phyloP scores from a whole-genome alignment of 2,329 filamentous ascomycete species.

The Penicillium sp. region DNA sequence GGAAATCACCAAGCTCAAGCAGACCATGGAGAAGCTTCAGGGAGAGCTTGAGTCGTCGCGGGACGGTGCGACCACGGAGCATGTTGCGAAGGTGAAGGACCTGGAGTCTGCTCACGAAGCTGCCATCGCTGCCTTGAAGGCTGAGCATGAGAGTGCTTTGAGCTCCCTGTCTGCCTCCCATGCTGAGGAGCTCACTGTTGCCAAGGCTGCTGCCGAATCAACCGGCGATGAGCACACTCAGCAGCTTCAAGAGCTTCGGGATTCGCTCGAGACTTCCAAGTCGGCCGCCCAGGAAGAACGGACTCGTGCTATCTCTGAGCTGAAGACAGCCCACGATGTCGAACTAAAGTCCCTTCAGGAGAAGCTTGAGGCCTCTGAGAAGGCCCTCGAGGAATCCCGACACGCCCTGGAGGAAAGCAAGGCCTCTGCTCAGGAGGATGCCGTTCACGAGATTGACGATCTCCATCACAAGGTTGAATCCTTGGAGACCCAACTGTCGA shows the following conservation, averaged over 20 bases:
- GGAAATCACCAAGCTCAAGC: slow-evolving; percentile 37
- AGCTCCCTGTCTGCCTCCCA: slow-evolving; percentile 33
- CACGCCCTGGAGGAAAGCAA: slow-evolving; percentile 38
- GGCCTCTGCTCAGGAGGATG: slow-evolving; percentile 36
- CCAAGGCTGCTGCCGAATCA: slow-evolving; percentile 36
- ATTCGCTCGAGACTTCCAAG: slow-evolving; percentile 36
- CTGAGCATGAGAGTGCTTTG: slow-evolving; percentile 31
- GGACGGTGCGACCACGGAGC: slow-evolving; percentile 23
- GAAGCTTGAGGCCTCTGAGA: slow-evolving; percentile 37
- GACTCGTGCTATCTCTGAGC: slow-evolving; percentile 34
- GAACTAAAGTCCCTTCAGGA: slow-evolving; percentile 39
- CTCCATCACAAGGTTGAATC: slow-evolving; percentile 39
- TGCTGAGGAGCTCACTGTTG: slow-evolving; percentile 36
- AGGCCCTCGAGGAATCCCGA: slow-evolving; percentile 36
- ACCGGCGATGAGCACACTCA: slow-evolving; percentile 32
- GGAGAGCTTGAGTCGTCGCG: slow-evolving; percentile 35
- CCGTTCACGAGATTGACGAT: slow-evolving; percentile 39
- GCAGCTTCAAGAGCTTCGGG: slow-evolving; percentile 38
- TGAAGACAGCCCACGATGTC: slow-evolving; percentile 34
- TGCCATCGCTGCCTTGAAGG: slow-evolving; percentile 33
- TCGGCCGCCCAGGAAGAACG: slow-evolving; percentile 31
- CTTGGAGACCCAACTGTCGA: slow-evolving; percentile 36
- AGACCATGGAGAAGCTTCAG: slow-evolving; percentile 36
- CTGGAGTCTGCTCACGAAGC: slow-evolving; percentile 32
- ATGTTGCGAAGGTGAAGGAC: slow-evolving; percentile 31